These are phyloP conservation scores for Escovopsis sp. DNA, from an alignment of 2,329 filamentous ascomycete genomes.

Conservation along the genomic window DNA sequence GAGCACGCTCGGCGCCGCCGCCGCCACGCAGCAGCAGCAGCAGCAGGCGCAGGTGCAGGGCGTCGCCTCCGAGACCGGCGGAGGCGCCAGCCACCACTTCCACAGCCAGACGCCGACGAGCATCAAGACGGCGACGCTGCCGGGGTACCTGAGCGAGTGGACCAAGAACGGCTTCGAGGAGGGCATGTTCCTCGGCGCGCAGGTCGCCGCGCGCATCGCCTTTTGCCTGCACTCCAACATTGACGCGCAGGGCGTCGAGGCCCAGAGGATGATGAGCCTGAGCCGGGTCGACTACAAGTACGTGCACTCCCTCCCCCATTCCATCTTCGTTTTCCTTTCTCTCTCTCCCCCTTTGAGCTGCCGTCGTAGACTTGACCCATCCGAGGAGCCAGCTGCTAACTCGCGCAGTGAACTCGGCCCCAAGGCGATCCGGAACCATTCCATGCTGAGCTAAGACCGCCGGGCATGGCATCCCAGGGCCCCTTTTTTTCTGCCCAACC, in stretches of 20 bases:
- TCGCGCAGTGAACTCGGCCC: conserved; percentile 34
- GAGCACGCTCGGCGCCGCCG: conserved; percentile 36
- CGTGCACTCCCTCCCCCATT: conserved; percentile 14
- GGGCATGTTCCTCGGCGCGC: conserved; percentile 71
- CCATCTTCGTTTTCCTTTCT: background rate
- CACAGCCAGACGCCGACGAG: conserved; percentile 64
- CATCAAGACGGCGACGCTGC: conserved; percentile 64
- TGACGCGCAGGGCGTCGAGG: conserved; percentile 35
- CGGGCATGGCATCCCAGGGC: background rate
- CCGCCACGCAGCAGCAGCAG: conserved; percentile 13
- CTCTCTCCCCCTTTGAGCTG: background rate
- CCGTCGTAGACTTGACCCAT: background rate
- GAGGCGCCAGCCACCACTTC: conserved; percentile 32
- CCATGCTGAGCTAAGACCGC: conserved; percentile 30
- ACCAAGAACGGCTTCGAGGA: conserved; percentile 70
- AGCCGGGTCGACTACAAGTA: conserved; percentile 48
- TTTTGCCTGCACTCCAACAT: conserved; percentile 43
- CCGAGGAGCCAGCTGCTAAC: background rate
- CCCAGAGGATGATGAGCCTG: conserved; percentile 40
- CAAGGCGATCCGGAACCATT: conserved; percentile 38
- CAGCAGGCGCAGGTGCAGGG: no score
- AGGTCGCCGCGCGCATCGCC: conserved; percentile 58
- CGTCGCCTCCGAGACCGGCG: conserved; percentile 20
- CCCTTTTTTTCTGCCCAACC: background rate
- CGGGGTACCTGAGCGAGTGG: conserved; percentile 84